Conservation (phyloP, 1,284 basidiomycete genomes). For the Cystobasidium slooffiae region DNA sequence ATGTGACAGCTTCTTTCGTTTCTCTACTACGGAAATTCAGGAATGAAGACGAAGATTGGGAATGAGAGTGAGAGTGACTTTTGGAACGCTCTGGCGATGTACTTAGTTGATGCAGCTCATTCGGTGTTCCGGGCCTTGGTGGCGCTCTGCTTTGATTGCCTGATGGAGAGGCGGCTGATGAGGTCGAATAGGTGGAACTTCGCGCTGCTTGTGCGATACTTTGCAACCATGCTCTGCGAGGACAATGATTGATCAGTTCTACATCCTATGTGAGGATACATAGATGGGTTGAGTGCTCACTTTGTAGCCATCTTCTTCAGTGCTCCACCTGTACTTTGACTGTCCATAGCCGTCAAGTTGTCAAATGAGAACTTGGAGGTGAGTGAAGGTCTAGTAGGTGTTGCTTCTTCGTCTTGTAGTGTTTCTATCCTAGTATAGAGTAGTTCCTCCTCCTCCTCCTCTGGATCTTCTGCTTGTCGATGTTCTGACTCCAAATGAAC, state of each 20-base stretch:
- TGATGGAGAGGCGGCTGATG: neutral
- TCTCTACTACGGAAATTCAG: too few species aligned
- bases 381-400: constrained; percentile 22
- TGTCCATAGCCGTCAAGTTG: constrained; percentile 13
- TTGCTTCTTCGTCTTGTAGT: neutral
- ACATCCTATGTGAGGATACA: neutral
- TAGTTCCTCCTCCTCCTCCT: neutral
- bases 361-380: constrained; percentile 42
- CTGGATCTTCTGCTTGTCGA: neutral
- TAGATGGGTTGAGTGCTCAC: constrained; percentile 1
- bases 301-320: constrained; percentile 39
- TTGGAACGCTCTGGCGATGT: too few species aligned
- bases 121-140: neutral
- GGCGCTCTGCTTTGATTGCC: neutral
- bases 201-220: constrained; percentile 34
- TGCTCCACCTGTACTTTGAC: neutral
- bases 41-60: too few species aligned
- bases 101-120: too few species aligned
- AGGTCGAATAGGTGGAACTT: constrained; percentile 3
- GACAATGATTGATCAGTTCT: too few species aligned
- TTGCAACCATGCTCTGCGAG: constrained; percentile 36
- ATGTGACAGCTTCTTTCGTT: too few species aligned
- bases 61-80: too few species aligned
- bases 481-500: neutral
- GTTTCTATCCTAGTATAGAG: neutral